A percentile compares a stretch with the other conserved stretches of the same genome.
Evolutionary conservation across 352 stramenopile species (phyloP).

Genomic region (Phytophthora melonis): DNA sequence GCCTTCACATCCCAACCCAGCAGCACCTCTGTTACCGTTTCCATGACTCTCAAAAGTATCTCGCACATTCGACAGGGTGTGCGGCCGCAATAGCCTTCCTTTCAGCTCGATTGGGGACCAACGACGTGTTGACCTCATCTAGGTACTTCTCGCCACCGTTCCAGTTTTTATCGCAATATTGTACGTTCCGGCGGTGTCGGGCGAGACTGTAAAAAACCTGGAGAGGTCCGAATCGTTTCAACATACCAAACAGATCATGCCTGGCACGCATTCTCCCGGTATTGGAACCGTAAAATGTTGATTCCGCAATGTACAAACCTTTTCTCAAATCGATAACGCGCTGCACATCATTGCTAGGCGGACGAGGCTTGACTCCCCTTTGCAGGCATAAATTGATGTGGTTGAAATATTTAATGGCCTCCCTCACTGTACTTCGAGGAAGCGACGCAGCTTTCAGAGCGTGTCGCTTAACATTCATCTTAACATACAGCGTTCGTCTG

Average conservation of each 20-base stretch:
- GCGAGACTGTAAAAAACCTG: slow-evolving; percentile 40
- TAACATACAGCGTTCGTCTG: slow-evolving; percentile 25
- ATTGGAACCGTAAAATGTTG: slow-evolving; percentile 36
- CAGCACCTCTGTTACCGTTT: slow-evolving; percentile 21
- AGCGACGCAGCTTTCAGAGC: slow-evolving; percentile 17
- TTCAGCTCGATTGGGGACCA: slow-evolving; percentile 8
- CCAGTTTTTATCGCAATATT: slow-evolving; percentile 8
- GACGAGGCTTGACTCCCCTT: not conserved
- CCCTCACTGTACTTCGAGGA: not conserved
- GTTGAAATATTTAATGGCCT: slow-evolving; percentile 4
- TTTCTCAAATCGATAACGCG: slow-evolving; percentile 27
- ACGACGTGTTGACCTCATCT: not conserved
- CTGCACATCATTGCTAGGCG: slow-evolving; percentile 1
- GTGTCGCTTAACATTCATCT: slow-evolving; percentile 20
- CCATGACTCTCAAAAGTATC: slow-evolving; percentile 33
- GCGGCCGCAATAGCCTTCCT: slow-evolving; percentile 18
- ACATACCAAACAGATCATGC: slow-evolving; percentile 34
- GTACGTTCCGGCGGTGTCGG: slow-evolving; percentile 22
- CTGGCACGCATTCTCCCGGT: slow-evolving; percentile 6
- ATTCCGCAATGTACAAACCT: slow-evolving; percentile 22
- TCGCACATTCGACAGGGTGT: slow-evolving; percentile 36
- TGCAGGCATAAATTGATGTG: not conserved
- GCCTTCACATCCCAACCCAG: slow-evolving; percentile 20
- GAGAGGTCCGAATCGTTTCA: slow-evolving; percentile 32
- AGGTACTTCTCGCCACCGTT: not conserved